phyloP scores from a whole-genome alignment of 2,329 filamentous ascomycete genomes.

The Arthrobotrys musiformis region DNA sequence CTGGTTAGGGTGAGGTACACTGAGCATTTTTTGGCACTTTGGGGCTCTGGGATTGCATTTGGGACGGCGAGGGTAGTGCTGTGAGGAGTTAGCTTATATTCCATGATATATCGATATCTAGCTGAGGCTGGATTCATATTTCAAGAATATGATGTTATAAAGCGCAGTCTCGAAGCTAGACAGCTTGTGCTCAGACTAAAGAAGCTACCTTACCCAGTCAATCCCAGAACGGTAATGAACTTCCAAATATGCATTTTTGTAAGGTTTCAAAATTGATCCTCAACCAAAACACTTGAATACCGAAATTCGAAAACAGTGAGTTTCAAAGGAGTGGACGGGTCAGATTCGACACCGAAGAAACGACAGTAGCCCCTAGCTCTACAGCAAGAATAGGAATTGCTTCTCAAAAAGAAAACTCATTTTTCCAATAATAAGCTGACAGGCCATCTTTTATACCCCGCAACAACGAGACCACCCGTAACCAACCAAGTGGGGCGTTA shows the following conservation, averaged over 20 bases:
- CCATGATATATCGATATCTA: too few species aligned
- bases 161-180: too few species aligned
- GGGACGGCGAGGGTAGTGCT: background rate
- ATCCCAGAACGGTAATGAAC: background rate
- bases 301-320: too few species aligned
- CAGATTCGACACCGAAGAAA: background rate
- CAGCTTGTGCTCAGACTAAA: too few species aligned
- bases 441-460: background rate
- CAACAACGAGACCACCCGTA: too few species aligned
- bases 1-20: background rate
- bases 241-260: slow-evolving; percentile 3
- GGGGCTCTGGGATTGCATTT: background rate
- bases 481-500: too few species aligned
- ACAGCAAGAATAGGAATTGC: background rate
- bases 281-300: background rate
- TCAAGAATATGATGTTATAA: too few species aligned
- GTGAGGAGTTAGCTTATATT: background rate
- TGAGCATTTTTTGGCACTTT: background rate
- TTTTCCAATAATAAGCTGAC: background rate
- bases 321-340: slow-evolving; percentile 2
- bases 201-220: slow-evolving; percentile 8
- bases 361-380: background rate
- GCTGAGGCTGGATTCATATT: too few species aligned
- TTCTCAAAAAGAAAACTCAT: background rate
- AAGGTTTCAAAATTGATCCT: background rate